Conservation (phyloP, 768 basidiomycete genomes). For the Trametes coccinea region DNA sequence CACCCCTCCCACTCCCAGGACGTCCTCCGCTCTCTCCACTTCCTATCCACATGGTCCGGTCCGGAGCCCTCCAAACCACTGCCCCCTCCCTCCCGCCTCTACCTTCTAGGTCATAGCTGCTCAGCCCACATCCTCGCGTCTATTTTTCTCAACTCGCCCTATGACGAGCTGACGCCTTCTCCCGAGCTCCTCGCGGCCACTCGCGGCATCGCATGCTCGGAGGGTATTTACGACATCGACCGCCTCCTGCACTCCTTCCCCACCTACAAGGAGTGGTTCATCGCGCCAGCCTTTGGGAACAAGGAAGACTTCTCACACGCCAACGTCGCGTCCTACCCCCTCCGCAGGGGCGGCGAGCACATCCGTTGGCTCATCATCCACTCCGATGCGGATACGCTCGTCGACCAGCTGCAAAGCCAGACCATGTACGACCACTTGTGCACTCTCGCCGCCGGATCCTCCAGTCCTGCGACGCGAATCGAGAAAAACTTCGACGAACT, state of each 20-base stretch:
- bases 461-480: neutral
- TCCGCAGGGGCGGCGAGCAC: slow-evolving; percentile 36
- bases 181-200: slow-evolving; percentile 43
- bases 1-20: slow-evolving; percentile 78
- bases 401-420: slow-evolving; percentile 63
- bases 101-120: slow-evolving; percentile 79
- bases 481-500: slow-evolving; percentile 20
- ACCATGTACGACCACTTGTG: slow-evolving; percentile 58
- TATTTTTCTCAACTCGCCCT: slow-evolving; percentile 54
- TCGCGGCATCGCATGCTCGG: slow-evolving; percentile 61
- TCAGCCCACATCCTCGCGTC: slow-evolving; percentile 78
- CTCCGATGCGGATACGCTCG: slow-evolving; percentile 68
- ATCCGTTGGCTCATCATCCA: slow-evolving; percentile 74
- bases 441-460: slow-evolving; percentile 20
- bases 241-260: slow-evolving; percentile 64
- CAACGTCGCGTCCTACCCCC: slow-evolving; percentile 45
- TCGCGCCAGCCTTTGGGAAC: slow-evolving; percentile 61
- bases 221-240: slow-evolving; percentile 80
- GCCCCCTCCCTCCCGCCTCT: slow-evolving; percentile 46
- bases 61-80: slow-evolving; percentile 30
- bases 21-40: slow-evolving; percentile 59
- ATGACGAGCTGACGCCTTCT: slow-evolving; percentile 44
- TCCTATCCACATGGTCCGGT: slow-evolving; percentile 50
- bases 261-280: slow-evolving; percentile 67
- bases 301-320: slow-evolving; percentile 48